Percentiles rank a stretch among this genome's conserved stretches.
Evolutionary conservation across 2,329 filamentous ascomycete species (phyloP).

Genomic region (Dactylonectria estremocensis): DNA sequence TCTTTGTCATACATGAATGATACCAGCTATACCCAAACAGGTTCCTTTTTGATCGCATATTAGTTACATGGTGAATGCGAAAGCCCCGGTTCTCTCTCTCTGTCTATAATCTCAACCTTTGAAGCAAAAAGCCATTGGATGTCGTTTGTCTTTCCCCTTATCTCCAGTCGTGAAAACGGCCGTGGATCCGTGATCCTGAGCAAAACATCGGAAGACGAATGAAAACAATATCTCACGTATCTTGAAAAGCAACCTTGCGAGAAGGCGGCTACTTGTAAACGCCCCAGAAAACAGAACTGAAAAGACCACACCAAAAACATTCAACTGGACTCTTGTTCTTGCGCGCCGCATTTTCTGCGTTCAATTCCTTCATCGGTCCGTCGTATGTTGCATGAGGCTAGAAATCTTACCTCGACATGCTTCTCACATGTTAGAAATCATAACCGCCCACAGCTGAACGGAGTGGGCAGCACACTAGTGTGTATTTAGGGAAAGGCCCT

Average conservation of each 20-base stretch:
- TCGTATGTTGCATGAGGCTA: constrained; percentile 21
- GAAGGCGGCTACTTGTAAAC: constrained; percentile 38
- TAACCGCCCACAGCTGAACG: constrained; percentile 24
- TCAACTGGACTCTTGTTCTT: constrained; percentile 33
- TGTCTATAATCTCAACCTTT: constrained; percentile 56
- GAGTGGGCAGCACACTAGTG: constrained; percentile 55
- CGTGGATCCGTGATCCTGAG: constrained; percentile 45
- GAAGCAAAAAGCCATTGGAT: constrained; percentile 49
- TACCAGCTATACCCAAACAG: constrained; percentile 52
- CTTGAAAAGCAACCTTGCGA: constrained; percentile 30
- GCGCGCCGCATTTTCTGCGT: constrained; percentile 22
- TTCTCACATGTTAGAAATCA: constrained; percentile 16
- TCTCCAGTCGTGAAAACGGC: constrained; percentile 43
- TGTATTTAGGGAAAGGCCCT: constrained; percentile 80
- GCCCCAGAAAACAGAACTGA: constrained; percentile 37
- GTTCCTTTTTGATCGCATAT: constrained; percentile 54
- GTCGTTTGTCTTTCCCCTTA: constrained; percentile 46
- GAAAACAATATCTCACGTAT: constrained; percentile 40
- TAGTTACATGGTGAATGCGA: constrained; percentile 55
- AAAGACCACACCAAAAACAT: constrained; percentile 35
- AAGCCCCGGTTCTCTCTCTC: constrained; percentile 49
- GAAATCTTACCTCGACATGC: constrained; percentile 3
- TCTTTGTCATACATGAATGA: constrained; percentile 55
- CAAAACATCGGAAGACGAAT: constrained; percentile 42
- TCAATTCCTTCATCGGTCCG: constrained; percentile 25